Base-by-base conservation (phyloP, 2,329 filamentous ascomycete genomes). In the Ophiostoma sp. region DNA sequence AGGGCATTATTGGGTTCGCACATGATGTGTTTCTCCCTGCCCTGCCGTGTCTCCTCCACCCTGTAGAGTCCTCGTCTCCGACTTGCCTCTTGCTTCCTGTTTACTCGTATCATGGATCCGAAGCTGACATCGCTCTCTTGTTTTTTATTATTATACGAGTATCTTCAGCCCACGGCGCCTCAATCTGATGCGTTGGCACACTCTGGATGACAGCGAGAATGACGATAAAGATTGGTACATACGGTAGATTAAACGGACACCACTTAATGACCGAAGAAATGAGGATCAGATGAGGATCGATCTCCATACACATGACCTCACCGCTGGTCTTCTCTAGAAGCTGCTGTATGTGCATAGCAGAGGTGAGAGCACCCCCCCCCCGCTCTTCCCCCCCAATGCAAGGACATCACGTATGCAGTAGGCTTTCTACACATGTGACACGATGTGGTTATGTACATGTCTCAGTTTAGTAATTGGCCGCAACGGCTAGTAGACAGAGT, bases 391-490 rank as follows among this genome's bases (percentile, higher is more conserved):
- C 58, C n/a, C 38, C 38, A 27, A n/a, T 62, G 38, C 5, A 42
- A n/a, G 18, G 41, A n/a, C 4, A 44, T 27, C 27, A 27, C 27
- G 27, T 63, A 18, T 63, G 60, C 40, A 62, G 38, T 38, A 40
- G 27, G 14, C 12, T 42, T 63, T 18, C 60, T 63, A 63, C 60
- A 63, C 60, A 63, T 63, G 60, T 63, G 40, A 63, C 60, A 42
- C 40, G 40, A 63, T 42, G 60, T 63, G 40, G n/a, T 63, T n/a
- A 42, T 41, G 16, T 42, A 62, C n/a, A 62, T 62, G 58, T 62
- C 58, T 40, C 58, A 62, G n/a, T 60, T 38, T 60, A 38, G 55
- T 60, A 60, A 40, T 18, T 60, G 11, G 9, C 9, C 55, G 12
- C 11, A 60, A 60, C 27, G 55, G 55, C 27, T 60, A 60, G 27